Evolutionary conservation across 1,284 basidiomycete species (phyloP).

Genomic region (Heterobasidion irregulare): DNA sequence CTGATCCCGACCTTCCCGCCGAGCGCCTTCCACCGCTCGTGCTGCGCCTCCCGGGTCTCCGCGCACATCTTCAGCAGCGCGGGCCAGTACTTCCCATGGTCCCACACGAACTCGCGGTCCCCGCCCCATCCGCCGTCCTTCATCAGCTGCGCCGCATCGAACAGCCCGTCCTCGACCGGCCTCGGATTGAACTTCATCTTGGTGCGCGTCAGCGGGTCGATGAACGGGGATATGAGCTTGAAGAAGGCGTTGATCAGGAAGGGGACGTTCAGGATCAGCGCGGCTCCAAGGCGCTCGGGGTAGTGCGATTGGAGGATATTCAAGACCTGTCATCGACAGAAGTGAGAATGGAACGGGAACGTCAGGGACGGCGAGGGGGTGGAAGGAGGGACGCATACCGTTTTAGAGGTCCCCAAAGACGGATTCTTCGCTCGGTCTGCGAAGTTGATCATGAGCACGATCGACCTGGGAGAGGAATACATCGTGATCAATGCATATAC

Average conservation of each 20-base stretch:
- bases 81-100: conserved; percentile 73
- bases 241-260: conserved; percentile 79
- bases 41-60: conserved; percentile 39
- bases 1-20: conserved; percentile 60
- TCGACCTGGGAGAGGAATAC: conserved; percentile 30
- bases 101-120: conserved; percentile 69
- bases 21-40: conserved; percentile 52
- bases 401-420: conserved; percentile 52
- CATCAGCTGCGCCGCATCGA: conserved; percentile 73
- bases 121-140: conserved; percentile 67
- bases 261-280: conserved; percentile 80
- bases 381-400: conserved; percentile 19
- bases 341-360: not conserved
- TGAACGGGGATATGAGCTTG: conserved; percentile 78
- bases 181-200: conserved; percentile 92
- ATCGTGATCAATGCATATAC: not conserved
- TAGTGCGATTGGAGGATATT: conserved; percentile 88
- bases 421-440: conserved; percentile 76
- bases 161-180: conserved; percentile 57
- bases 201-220: conserved; percentile 86
- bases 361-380: not conserved
- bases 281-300: conserved; percentile 84
- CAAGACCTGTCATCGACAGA: conserved; percentile 38
- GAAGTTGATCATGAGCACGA: conserved; percentile 78
- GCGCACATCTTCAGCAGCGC: conserved; percentile 41